Conservation (phyloP, 2,329 filamentous ascomycete genomes). For the Teratosphaeria pseudoeucalypti region DNA sequence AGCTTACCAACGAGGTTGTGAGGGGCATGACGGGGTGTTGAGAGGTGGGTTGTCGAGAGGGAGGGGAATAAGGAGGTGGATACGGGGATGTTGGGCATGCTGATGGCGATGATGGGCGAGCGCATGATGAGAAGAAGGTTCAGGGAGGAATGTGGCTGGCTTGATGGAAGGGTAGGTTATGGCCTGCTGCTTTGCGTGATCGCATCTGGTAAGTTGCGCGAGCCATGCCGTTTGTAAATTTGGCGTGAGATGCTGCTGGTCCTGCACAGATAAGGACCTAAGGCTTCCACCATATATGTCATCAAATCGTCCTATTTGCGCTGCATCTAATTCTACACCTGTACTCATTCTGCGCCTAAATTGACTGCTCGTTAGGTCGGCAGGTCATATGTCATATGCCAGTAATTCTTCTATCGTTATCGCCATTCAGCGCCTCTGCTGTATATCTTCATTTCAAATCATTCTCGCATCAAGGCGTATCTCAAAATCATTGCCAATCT, state of each 20-base stretch:
- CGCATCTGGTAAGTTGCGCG: constrained; percentile 8
- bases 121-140: neutral
- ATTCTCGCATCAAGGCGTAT: neutral
- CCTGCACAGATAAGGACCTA: neutral
- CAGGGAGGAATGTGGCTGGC: neutral
- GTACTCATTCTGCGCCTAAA: neutral
- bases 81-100: constrained; percentile 10
- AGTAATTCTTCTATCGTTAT: neutral
- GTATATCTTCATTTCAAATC: neutral
- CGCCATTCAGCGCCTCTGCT: neutral
- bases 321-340: too few species aligned
- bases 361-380: neutral
- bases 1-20: constrained; percentile 28
- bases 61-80: constrained; percentile 5
- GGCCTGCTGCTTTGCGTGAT: constrained; percentile 8
- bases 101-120: neutral
- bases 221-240: neutral
- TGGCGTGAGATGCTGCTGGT: neutral
- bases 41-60: constrained; percentile 27
- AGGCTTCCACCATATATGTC: neutral
- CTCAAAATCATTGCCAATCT: neutral
- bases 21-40: constrained; percentile 45
- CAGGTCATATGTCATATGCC: neutral
- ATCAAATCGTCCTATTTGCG: too few species aligned
- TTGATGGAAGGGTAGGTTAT: neutral